phyloP scores from a whole-genome alignment of 2,329 filamentous ascomycete species.

The Cladosporium halotolerans region DNA sequence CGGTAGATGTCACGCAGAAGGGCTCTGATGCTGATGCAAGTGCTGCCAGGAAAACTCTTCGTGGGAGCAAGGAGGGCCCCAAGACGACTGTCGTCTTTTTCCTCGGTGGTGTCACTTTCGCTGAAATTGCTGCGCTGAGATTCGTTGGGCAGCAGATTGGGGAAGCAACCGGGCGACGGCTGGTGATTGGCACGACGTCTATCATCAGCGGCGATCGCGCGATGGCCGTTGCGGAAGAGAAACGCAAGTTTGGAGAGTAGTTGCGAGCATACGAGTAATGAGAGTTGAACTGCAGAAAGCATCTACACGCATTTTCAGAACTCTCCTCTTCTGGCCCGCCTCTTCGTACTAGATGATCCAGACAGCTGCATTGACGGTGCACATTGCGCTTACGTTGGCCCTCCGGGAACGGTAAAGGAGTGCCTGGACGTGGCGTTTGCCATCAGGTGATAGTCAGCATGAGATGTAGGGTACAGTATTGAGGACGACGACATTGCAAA shows the following conservation, averaged over 20 bases:
- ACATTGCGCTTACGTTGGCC: no score
- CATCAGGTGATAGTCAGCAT: no score
- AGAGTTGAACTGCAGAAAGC: no score
- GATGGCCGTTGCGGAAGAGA: constrained; percentile 58
- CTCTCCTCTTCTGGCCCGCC: no score
- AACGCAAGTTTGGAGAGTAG: constrained; percentile 23
- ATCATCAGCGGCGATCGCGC: constrained; percentile 85
- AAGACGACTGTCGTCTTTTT: constrained; percentile 97
- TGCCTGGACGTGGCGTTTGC: no score
- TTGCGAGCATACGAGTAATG: neutral
- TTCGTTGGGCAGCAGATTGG: constrained; percentile 73
- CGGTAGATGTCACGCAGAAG: constrained; percentile 87
- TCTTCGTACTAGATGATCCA: no score
- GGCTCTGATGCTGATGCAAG: constrained; percentile 89
- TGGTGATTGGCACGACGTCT: constrained; percentile 88
- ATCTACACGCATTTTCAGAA: no score
- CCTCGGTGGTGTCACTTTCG: constrained; percentile 91
- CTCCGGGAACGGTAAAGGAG: no score
- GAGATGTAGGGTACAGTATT: no score
- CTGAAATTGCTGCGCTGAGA: constrained; percentile 87
- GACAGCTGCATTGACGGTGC: no score
- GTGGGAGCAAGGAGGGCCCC: constrained; percentile 53
- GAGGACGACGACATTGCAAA: no score
- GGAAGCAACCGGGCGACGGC: constrained; percentile 62
- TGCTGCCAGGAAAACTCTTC: constrained; percentile 68